phyloP scores from a whole-genome alignment of 2,329 filamentous ascomycete species.

The Tolypocladium nubicola region DNA sequence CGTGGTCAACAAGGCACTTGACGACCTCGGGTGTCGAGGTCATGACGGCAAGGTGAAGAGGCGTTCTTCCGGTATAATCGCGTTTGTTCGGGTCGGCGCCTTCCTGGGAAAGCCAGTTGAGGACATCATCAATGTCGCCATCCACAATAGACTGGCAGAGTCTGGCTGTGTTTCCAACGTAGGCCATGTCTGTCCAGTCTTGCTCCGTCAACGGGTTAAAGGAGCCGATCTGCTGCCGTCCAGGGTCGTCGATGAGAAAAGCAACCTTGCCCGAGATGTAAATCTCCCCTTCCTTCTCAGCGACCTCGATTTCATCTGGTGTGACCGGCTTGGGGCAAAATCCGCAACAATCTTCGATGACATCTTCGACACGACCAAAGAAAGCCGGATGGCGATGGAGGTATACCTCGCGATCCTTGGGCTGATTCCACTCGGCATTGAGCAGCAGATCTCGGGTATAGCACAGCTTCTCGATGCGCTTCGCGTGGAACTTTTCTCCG shows the following conservation, averaged over 20 bases:
- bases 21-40: conserved; percentile 61
- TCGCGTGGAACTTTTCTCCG: conserved; percentile 48
- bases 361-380: conserved; percentile 64
- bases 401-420: conserved; percentile 62
- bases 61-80: conserved; percentile 70
- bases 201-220: conserved; percentile 75
- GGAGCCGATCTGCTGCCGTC: conserved; percentile 57
- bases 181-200: conserved; percentile 89
- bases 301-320: conserved; percentile 59
- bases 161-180: conserved; percentile 66
- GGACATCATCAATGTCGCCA: conserved; percentile 57
- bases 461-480: conserved; percentile 69
- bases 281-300: conserved; percentile 61
- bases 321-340: conserved; percentile 61
- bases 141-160: conserved; percentile 77
- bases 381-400: conserved; percentile 80
- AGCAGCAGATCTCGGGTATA: conserved; percentile 74
- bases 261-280: conserved; percentile 65
- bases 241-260: conserved; percentile 74
- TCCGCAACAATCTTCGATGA: conserved; percentile 74
- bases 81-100: conserved; percentile 60
- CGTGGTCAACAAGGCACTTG: conserved; percentile 57
- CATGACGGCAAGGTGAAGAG: conserved; percentile 65
- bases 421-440: conserved; percentile 79
- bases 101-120: conserved; percentile 59